Evolutionary conservation across 495 filamentous ascomycete species (phyloP), one percentile per base, ranked within the genome.

Genomic region (Podospora anserina): DNA sequence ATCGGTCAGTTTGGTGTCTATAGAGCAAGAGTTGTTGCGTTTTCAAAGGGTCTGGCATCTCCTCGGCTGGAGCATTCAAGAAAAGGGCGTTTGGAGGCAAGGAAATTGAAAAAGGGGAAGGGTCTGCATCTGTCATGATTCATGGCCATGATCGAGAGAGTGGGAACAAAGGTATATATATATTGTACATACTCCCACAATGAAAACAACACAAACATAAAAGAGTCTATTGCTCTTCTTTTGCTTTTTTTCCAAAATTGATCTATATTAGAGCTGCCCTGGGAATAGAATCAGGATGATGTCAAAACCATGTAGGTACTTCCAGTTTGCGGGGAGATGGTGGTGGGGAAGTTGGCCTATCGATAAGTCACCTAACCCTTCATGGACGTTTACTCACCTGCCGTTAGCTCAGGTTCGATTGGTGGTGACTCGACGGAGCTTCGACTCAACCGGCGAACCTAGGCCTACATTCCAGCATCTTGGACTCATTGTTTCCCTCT

Each of bases 371-470:
- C 7, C 30, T 58, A n/a, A 5, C 4, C 3, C 49, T 5, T 15
- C 6, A 13, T 13, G 20, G 39, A 30, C 1, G 55, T 65, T 65
- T 64, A 61, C 62, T 69, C 28, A 63, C 67, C 58, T 49, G 32
- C 18, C 28, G 19, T 27, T 34, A 6, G 18, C 16, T 32, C 23
- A 23, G 1, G 23, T 5, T 27, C 59, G 60, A 70, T 71, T 71
- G 71, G 67, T 66, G 64, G 70, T 75, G 73, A 75, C 73, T 75
- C 69, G 39, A 69, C 59, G 44, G 39, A 68, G 64, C 65, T 71
- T 71, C 72, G 76, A 77, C 75, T 78, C 75, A 77, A 57, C 65
- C 75, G 75, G 75, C 74, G 73, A 76, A 63, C 34, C 1, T 23
- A 23, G 23, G 20, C 68, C 23, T 18, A 44, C 60, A 32, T 16